Evolutionary conservation across 306 rosid species (phyloP).

Genomic region (Cucurbita maxima): DNA sequence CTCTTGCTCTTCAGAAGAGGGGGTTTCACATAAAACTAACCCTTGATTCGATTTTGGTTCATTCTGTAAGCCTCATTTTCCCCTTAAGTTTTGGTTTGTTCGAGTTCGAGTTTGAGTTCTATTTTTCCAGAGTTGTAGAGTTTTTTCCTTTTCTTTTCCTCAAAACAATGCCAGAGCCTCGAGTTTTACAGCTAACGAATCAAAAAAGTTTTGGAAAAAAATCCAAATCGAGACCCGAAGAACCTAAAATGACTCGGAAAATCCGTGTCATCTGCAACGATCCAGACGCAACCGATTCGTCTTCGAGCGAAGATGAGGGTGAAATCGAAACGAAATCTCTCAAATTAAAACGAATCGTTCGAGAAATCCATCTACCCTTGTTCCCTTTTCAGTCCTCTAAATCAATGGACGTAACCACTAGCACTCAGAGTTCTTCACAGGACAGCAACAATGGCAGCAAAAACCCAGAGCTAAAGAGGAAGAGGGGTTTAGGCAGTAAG

Average conservation of each 20-base stretch:
- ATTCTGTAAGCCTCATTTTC: background rate
- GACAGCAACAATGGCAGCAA: slow-evolving; percentile 26
- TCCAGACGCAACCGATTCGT: slow-evolving; percentile 69
- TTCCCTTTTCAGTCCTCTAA: background rate
- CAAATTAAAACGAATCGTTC: slow-evolving; percentile 17
- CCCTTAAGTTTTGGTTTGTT: background rate
- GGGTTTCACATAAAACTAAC: slow-evolving; percentile 25
- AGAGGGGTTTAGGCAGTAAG: slow-evolving; percentile 4
- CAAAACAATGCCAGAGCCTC: slow-evolving; percentile 1
- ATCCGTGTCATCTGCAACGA: slow-evolving; percentile 45
- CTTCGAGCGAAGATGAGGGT: slow-evolving; percentile 64
- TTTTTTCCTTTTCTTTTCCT: background rate
- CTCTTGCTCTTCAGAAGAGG: slow-evolving; percentile 69
- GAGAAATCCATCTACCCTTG: slow-evolving; percentile 30
- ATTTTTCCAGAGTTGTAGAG: background rate
- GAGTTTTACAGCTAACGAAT: background rate
- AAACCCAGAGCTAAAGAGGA: slow-evolving; percentile 13
- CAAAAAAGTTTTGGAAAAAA: background rate
- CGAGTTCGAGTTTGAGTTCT: background rate
- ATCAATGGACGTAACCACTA: background rate
- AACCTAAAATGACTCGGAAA: slow-evolving; percentile 23
- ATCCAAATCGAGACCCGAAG: background rate
- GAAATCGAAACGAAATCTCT: background rate
- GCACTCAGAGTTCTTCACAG: slow-evolving; percentile 23
- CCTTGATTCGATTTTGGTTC: slow-evolving; percentile 1